Conservation (phyloP, 2,329 filamentous ascomycete genomes). For the Botrytis fabae region DNA sequence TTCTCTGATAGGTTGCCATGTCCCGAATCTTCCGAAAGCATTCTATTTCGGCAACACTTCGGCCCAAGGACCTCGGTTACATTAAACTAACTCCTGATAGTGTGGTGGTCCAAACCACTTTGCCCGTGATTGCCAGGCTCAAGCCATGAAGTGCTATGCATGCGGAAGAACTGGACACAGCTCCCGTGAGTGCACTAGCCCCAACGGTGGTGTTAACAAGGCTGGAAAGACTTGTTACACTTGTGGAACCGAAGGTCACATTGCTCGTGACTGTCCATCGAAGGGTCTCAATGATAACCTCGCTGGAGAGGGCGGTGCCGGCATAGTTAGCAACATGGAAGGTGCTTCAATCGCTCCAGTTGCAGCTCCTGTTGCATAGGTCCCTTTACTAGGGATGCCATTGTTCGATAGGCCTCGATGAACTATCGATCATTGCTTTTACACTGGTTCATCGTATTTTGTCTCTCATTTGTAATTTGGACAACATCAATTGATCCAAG, state of each 20-base stretch:
- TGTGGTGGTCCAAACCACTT: slow-evolving; percentile 93
- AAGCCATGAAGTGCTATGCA: slow-evolving; percentile 79
- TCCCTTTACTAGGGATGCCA: slow-evolving; percentile 35
- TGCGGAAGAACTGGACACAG: slow-evolving; percentile 65
- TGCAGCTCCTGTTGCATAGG: slow-evolving; percentile 37
- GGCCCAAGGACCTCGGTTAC: background rate
- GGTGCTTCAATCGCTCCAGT: slow-evolving; percentile 44
- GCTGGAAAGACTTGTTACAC: slow-evolving; percentile 98
- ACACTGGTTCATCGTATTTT: slow-evolving; percentile 36
- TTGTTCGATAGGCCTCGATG: slow-evolving; percentile 40
- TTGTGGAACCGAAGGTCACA: slow-evolving; percentile 93
- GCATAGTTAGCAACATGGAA: slow-evolving; percentile 41
- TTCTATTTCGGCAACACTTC: slow-evolving; percentile 6
- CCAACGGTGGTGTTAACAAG: slow-evolving; percentile 93
- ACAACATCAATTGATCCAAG: slow-evolving; percentile 35
- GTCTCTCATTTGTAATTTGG: slow-evolving; percentile 37
- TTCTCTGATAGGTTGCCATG: background rate
- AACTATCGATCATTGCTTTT: slow-evolving; percentile 37
- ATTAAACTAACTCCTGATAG: slow-evolving; percentile 15
- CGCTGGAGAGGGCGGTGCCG: slow-evolving; percentile 30
- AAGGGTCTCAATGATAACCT: slow-evolving; percentile 53
- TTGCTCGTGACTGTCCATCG: slow-evolving; percentile 77
- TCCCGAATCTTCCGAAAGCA: background rate
- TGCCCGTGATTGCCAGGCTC: slow-evolving; percentile 75
- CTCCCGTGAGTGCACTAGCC: slow-evolving; percentile 43